These are phyloP conservation scores for Sungouiozyma intestinalis DNA, from an alignment of 805 yeast species.

Conservation along the genomic window DNA sequence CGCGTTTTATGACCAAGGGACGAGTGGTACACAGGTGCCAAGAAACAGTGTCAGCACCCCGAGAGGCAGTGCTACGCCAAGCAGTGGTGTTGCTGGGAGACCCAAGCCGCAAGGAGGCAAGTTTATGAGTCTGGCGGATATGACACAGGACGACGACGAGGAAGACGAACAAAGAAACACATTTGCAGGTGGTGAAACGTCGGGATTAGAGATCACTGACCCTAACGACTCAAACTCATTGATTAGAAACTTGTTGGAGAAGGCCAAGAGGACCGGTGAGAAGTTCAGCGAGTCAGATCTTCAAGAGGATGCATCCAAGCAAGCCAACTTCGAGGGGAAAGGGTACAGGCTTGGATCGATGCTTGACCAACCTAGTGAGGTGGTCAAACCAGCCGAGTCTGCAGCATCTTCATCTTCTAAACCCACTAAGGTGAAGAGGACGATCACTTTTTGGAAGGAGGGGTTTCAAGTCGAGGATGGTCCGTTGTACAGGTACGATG, in stretches of 20 bases:
- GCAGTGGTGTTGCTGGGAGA: not conserved
- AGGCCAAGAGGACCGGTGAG: constrained; percentile 55
- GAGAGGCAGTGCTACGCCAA: not conserved
- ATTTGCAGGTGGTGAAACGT: constrained; percentile 60
- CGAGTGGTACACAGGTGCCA: constrained; percentile 3
- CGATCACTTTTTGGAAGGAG: constrained; percentile 90
- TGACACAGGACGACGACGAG: constrained; percentile 33
- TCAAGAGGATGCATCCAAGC: constrained; percentile 20
- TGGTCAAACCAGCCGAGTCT: constrained; percentile 18
- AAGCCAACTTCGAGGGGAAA: constrained; percentile 28
- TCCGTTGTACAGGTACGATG: constrained; percentile 74
- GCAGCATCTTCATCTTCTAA: constrained; percentile 25
- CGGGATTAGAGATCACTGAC: constrained; percentile 70
- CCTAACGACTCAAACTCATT: constrained; percentile 43
- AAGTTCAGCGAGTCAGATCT: constrained; percentile 28
- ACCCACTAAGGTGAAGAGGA: constrained; percentile 52
- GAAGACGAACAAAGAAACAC: constrained; percentile 52
- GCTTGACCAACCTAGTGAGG: constrained; percentile 24
- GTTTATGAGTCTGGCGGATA: constrained; percentile 33
- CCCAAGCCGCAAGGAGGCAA: constrained; percentile 14
- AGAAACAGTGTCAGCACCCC: not conserved
- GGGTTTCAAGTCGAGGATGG: constrained; percentile 97
- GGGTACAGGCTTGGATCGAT: constrained; percentile 35
- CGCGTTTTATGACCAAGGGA: constrained; percentile 17
- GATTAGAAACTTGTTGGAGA: constrained; percentile 49